Percentiles rank a stretch among this genome's conserved stretches.
Conservation (phyloP, 441 rosid genomes). For the Breynia disticha region DNA sequence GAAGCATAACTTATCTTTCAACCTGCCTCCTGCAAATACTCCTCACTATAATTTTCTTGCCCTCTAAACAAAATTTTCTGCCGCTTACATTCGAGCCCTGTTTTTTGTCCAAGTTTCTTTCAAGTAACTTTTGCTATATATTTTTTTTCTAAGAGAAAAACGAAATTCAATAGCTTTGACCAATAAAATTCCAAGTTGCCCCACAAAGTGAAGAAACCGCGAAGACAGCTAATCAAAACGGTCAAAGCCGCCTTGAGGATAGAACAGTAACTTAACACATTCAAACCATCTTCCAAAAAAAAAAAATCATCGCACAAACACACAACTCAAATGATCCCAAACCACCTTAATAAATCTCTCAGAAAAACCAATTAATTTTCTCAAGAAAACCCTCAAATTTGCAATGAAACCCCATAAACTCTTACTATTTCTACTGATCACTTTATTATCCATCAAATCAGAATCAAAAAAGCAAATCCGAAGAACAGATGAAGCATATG, state of each 20-base stretch:
- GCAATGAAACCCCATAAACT: slow-evolving; percentile 28
- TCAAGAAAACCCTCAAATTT: slow-evolving; percentile 20
- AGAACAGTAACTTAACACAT: neutral
- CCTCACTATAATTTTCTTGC: slow-evolving; percentile 48
- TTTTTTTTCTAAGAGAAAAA: too few species aligned
- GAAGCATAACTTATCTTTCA: slow-evolving; percentile 45
- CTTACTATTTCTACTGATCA: slow-evolving; percentile 19
- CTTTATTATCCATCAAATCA: slow-evolving; percentile 23
- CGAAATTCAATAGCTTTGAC: neutral
- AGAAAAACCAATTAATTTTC: slow-evolving; percentile 17
- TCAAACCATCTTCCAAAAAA: too few species aligned
- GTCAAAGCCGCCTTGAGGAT: neutral
- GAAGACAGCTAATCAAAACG: neutral
- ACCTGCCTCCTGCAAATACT: slow-evolving; percentile 44
- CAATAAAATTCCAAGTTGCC: too few species aligned
- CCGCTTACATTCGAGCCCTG: slow-evolving; percentile 32
- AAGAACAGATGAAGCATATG: slow-evolving; percentile 58
- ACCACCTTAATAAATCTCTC: neutral
- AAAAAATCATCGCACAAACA: too few species aligned
- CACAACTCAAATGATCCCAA: too few species aligned
- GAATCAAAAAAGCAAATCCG: slow-evolving; percentile 21
- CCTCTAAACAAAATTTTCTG: slow-evolving; percentile 65
- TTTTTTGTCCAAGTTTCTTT: slow-evolving; percentile 38
- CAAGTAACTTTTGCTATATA: slow-evolving; percentile 57
- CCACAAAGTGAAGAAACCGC: neutral